phyloP scores from a whole-genome alignment of 2,329 filamentous ascomycete species.

The Coniochaeta prunicola region DNA sequence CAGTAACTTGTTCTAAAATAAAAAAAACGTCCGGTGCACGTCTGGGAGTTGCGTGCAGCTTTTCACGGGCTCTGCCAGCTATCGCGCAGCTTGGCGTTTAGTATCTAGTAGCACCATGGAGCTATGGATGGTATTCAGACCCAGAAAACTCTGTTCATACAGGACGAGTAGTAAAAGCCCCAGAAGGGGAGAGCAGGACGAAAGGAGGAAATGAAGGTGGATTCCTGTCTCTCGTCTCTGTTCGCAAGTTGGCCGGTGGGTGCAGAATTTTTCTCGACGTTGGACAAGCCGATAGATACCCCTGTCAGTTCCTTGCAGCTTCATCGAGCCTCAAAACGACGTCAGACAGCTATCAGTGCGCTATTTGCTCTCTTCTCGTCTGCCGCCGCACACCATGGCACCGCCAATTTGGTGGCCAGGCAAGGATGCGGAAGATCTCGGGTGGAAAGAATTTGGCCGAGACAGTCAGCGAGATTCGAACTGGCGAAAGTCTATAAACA shows the following conservation, averaged over 20 bases:
- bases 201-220: conserved; percentile 1
- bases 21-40: no score
- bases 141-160: background rate
- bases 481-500: background rate
- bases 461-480: background rate
- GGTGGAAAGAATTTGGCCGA: background rate
- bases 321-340: background rate
- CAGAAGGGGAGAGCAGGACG: background rate
- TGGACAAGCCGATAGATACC: background rate
- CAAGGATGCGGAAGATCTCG: background rate
- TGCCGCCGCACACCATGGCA: background rate
- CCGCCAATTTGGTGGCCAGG: background rate
- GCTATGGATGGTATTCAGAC: background rate
- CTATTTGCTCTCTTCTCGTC: background rate
- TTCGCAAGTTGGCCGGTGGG: background rate
- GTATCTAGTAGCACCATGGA: background rate
- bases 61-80: background rate
- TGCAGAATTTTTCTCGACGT: background rate
- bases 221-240: background rate
- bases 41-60: no score
- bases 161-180: background rate
- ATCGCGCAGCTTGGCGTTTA: background rate
- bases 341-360: background rate
- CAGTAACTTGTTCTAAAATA: no score
- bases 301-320: background rate